These are phyloP conservation scores for Syzygium aqueum DNA, from an alignment of 345 rosid species.

Conservation along the genomic window DNA sequence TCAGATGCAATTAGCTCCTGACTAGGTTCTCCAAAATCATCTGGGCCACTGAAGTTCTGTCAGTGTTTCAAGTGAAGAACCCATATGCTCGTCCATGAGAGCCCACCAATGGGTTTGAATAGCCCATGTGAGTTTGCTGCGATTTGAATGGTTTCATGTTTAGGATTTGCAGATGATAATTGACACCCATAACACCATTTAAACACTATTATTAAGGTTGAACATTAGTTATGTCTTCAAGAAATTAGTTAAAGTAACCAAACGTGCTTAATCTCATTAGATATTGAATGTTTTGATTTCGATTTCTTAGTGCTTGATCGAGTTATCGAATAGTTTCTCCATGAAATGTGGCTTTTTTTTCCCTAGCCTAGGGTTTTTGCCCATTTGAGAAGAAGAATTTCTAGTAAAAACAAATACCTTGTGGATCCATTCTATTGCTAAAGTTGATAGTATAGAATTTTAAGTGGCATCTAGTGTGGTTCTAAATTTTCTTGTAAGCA, in stretches of 20 bases:
- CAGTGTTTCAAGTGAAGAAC: background rate
- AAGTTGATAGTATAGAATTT: background rate
- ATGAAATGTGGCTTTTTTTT: background rate
- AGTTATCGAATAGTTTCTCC: background rate
- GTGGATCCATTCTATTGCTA: background rate
- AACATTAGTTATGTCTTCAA: background rate
- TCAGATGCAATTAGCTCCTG: background rate
- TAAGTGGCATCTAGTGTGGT: background rate
- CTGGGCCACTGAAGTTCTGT: background rate
- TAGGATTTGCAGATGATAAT: background rate
- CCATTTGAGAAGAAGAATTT: background rate
- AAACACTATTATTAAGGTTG: background rate
- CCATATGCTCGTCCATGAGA: background rate
- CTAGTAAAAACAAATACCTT: background rate
- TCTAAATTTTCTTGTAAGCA: background rate
- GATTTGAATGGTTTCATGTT: background rate
- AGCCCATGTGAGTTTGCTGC: background rate
- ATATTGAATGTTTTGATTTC: background rate
- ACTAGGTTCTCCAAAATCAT: background rate
- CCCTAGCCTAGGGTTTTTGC: background rate
- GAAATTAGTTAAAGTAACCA: background rate
- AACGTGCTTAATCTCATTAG: background rate
- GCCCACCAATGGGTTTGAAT: background rate
- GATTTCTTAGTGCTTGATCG: background rate
- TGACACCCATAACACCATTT: background rate